Base-by-base conservation (phyloP, 352 stramenopile species). In the Phytophthora pseudosyringae region DNA sequence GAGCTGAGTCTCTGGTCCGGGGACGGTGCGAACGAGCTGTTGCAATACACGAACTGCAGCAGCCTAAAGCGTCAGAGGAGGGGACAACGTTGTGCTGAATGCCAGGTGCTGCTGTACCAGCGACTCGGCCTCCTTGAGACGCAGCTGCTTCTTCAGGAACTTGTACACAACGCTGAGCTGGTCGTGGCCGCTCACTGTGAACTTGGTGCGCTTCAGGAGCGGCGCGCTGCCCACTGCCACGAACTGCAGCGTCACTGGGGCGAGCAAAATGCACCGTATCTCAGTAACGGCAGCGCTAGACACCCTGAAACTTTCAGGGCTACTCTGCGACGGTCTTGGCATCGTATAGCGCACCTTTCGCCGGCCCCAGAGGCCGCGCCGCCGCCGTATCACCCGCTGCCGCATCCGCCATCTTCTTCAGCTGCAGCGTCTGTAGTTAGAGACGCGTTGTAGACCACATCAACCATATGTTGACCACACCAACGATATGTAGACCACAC, bases 171-270 rank as follows among this genome's bases (percentile, higher is more conserved):
- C 81, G 32, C 87, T 92, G 26, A 95, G 80, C 33, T 80, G 69
- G 53, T 95, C 87, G 18, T 77, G 59, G 13, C 83, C 87, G 25
- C 81, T 89, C 28, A 94, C 86, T 2, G 85, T 95, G 58, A 95
- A 95, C 69, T 95, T 95, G 60, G 80, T 95, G 49, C 86, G 83
- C 69, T 95, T 93, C 84, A 95, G 92, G 21, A 95, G 75, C 53
- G 85, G 85, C 36, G 85, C 87, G 43, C 79, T 93, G 40, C 85
- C 87, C 55, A 90, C 83, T 1, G 85, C 87, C 13, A 91, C 77
- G 54, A 95, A 95, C 69, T 95, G 87, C 61, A 95, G 64, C 51
- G 82, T 95, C 48, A 95, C 87, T 95, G 35, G 5, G 52, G n/a
- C 8, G 43, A 26, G 21, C 21, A 56, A 29, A 28, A 12, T 36